phyloP scores from a whole-genome alignment of 2,329 filamentous ascomycete species.

The Colletotrichum sp. region DNA sequence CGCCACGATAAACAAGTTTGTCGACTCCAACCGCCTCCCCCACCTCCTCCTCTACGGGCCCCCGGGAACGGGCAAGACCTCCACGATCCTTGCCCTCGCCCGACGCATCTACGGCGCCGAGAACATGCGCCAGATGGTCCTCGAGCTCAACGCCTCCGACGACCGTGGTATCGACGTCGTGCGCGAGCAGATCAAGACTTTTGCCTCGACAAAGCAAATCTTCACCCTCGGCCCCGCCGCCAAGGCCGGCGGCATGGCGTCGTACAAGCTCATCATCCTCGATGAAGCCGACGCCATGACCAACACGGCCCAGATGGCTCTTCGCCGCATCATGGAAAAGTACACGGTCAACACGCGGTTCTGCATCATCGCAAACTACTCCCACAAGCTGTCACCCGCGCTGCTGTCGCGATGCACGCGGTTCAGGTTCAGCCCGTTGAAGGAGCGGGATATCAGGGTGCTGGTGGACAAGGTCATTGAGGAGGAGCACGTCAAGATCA shows the following conservation, averaged over 20 bases:
- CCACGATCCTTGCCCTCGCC: conserved; percentile 91
- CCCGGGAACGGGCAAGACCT: conserved; percentile 96
- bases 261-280: conserved; percentile 94
- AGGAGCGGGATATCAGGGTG: conserved; percentile 82
- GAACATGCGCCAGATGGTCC: conserved; percentile 97
- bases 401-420: conserved; percentile 91
- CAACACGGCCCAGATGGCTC: conserved; percentile 96
- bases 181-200: conserved; percentile 98
- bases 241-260: conserved; percentile 60
- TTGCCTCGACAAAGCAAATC: conserved; percentile 97
- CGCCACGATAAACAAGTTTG: conserved; percentile 95
- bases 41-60: conserved; percentile 97
- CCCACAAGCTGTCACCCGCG: conserved; percentile 94
- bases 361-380: conserved; percentile 98
- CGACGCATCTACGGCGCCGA: conserved; percentile 89
- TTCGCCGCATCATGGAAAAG: conserved; percentile 97
- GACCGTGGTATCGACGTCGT: conserved; percentile 98
- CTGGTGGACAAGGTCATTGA: conserved; percentile 90
- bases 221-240: conserved; percentile 71
- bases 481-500: conserved; percentile 86
- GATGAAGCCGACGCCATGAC: conserved; percentile 99
- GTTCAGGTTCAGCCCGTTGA: conserved; percentile 93
- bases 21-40: conserved; percentile 91
- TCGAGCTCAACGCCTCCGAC: conserved; percentile 96
- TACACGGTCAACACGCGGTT: conserved; percentile 98